Conservation (phyloP, 2,329 filamentous ascomycete genomes). For the Penicillium sp. region DNA sequence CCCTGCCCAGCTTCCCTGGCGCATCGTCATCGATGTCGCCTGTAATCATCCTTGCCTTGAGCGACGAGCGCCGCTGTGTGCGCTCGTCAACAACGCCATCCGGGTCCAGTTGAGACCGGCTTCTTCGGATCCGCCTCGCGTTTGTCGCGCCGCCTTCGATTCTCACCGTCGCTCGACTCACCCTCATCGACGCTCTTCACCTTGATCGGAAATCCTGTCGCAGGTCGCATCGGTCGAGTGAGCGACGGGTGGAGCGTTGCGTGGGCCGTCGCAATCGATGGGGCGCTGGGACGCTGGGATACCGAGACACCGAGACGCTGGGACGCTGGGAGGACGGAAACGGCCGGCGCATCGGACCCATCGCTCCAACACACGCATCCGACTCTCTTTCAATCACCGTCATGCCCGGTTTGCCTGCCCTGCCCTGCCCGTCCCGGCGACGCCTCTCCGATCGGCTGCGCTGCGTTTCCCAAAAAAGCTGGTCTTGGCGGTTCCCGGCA, state of each 20-base stretch:
- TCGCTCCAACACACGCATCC: not conserved
- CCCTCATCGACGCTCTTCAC: slow-evolving; percentile 1
- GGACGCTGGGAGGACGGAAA: slow-evolving; percentile 16
- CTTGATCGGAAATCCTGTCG: not conserved
- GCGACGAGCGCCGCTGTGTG: not conserved
- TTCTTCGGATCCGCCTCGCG: not conserved
- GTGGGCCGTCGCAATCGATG: slow-evolving; percentile 4
- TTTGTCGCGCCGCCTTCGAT: not conserved
- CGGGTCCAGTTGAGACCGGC: not conserved
- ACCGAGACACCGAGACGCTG: not conserved
- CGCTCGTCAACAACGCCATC: not conserved
- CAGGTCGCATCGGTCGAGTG: slow-evolving; percentile 1
- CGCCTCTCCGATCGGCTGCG: not conserved
- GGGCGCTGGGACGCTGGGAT: not conserved
- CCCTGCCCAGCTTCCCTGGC: not conserved
- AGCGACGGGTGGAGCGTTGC: not conserved
- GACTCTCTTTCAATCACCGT: not conserved
- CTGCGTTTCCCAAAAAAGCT: slow-evolving; percentile 6
- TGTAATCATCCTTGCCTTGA: not conserved
- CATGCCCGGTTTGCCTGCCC: not conserved
- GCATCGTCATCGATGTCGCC: not conserved
- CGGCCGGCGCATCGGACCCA: slow-evolving; percentile 16
- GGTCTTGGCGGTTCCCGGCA: slow-evolving; percentile 12
- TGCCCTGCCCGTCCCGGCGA: not conserved
- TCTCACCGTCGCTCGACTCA: not conserved